Conservation (phyloP, 2,329 filamentous ascomycete species). For the Beauveria rudraprayagi region DNA sequence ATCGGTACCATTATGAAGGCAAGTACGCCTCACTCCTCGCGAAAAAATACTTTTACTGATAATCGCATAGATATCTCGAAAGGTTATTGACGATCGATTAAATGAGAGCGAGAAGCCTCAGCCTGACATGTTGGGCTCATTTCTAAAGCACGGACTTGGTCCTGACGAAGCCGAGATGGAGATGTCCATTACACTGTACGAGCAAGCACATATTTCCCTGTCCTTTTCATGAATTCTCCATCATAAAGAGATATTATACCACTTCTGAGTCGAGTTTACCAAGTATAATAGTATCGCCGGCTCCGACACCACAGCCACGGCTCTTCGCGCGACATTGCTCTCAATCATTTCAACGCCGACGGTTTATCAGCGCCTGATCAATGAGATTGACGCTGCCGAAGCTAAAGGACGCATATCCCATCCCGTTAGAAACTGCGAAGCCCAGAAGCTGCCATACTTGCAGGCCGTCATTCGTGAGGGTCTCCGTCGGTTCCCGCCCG, state of each 20-base stretch:
- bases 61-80: neutral
- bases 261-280: neutral
- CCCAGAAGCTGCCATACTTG: neutral
- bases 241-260: neutral
- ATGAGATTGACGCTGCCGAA: neutral
- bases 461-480: neutral
- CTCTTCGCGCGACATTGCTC: neutral
- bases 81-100: neutral
- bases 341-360: neutral
- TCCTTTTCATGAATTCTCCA: neutral
- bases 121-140: neutral
- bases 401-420: neutral
- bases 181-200: conserved; percentile 1
- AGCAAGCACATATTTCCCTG: neutral
- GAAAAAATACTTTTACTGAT: neutral
- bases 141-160: neutral
- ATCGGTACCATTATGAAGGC: neutral
- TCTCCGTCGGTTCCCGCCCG: neutral
- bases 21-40: neutral
- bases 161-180: conserved; percentile 3
- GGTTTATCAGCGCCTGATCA: neutral
- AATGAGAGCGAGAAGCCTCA: neutral
- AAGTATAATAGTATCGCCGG: neutral
- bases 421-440: neutral
- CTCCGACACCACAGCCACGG: conserved; percentile 1